Conservation (phyloP, 2,329 filamentous ascomycete species). For the Podosphaera leucotricha region DNA sequence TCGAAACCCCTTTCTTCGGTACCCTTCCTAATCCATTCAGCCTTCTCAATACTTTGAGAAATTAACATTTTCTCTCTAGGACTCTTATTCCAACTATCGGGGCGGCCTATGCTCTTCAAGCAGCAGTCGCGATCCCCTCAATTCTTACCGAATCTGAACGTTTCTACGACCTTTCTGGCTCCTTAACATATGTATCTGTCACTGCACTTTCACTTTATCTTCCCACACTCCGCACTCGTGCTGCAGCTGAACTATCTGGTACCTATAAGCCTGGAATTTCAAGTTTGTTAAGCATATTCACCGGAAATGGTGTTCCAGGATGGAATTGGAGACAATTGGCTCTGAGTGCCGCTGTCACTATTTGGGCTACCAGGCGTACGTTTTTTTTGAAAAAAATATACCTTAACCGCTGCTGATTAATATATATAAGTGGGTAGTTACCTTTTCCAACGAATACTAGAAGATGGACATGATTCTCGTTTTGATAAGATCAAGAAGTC, state of each 20-base stretch:
- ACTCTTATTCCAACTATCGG: conserved; percentile 37
- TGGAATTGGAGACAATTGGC: conserved; percentile 39
- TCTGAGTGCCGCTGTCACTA: conserved; percentile 27
- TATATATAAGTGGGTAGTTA: conserved; percentile 32
- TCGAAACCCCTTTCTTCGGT: conserved; percentile 33
- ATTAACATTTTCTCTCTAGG: conserved; percentile 1
- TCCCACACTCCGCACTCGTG: conserved; percentile 30
- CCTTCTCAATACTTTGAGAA: no score
- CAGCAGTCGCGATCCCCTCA: conserved; percentile 36
- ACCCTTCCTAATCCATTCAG: neutral
- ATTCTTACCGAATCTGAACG: conserved; percentile 35
- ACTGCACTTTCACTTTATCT: conserved; percentile 37
- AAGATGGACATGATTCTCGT: conserved; percentile 33
- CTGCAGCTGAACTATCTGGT: conserved; percentile 21
- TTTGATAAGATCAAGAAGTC: conserved; percentile 30
- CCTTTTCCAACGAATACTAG: conserved; percentile 36
- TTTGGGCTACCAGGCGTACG: conserved; percentile 39
- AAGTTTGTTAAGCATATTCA: conserved; percentile 22
- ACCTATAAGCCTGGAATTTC: conserved; percentile 21
- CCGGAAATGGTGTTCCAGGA: conserved; percentile 18
- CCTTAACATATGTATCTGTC: conserved; percentile 40
- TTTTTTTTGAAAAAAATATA: conserved; percentile 2
- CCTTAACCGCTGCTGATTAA: neutral
- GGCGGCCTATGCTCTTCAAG: conserved; percentile 39
- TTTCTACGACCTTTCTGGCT: conserved; percentile 46